These are phyloP conservation scores for Pythium inflatum DNA, from an alignment of 352 stramenopile species.

Conservation along the genomic window DNA sequence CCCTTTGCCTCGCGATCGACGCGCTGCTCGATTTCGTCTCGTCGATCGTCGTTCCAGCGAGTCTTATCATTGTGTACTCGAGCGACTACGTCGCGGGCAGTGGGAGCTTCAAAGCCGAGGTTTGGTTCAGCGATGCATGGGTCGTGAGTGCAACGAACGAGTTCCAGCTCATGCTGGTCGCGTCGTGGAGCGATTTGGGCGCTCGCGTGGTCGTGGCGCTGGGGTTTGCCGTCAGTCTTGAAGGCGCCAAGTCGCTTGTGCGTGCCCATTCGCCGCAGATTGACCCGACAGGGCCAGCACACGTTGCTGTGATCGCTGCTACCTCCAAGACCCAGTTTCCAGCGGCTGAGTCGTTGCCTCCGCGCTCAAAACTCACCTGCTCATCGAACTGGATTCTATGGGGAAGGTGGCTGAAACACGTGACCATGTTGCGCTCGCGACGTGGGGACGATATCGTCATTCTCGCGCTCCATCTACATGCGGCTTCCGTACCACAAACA, in stretches of 20 bases:
- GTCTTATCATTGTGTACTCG: not conserved
- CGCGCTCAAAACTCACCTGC: no score
- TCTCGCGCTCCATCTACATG: constrained; percentile 33
- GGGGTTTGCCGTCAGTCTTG: constrained; percentile 8
- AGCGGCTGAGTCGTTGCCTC: not conserved
- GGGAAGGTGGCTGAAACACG: no score
- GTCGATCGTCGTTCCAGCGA: not conserved
- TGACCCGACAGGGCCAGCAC: not conserved
- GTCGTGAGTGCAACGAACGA: constrained; percentile 31
- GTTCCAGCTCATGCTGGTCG: constrained; percentile 38
- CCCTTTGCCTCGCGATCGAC: constrained; percentile 5
- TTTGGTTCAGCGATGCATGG: no score
- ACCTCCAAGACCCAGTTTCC: not conserved
- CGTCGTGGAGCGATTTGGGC: constrained; percentile 36
- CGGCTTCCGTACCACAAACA: constrained; percentile 15
- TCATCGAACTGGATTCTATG: no score
- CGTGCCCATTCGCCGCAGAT: not conserved
- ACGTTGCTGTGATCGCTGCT: no score
- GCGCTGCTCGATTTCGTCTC: constrained; percentile 19
- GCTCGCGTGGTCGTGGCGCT: constrained; percentile 30
- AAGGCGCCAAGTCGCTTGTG: constrained; percentile 18
- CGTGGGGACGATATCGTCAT: constrained; percentile 13
- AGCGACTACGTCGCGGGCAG: constrained; percentile 13
- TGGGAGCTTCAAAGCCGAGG: no score
- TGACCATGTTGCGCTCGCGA: not conserved